Base-by-base conservation (phyloP, 257 asterid species). In the Paraleonurus japonicus region DNA sequence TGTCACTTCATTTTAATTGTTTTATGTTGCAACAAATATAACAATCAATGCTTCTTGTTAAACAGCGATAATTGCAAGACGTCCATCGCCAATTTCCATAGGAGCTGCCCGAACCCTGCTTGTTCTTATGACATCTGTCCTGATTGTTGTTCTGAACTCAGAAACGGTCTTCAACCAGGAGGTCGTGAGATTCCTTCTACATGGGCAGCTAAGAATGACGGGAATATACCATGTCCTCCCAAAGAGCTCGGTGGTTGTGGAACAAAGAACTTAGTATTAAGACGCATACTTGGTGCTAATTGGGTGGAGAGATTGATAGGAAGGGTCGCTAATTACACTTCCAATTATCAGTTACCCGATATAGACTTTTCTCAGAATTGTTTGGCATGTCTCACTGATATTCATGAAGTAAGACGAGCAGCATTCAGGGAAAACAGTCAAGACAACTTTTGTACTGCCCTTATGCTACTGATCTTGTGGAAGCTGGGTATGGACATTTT, bases 51-150 rank as follows among this genome's bases (percentile, higher is more conserved):
- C 65, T 79, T 27, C 72, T 73, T 73, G 65, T 72, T 77, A 27
- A 62, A 79, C 96, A 90, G 97, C 74, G 87, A 90, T 73, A 87
- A 72, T 75, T 90, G 97, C 94, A 87, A 81, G 76, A 87, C 95
- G 64, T 90, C 97, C 61, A 85, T 90, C 17, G 87, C 80, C 73
- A 88, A 90, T 81, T 85, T 88, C 78, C 96, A 88, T 32, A 80
- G 97, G 77, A 85, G 90, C 82, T 88, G 97, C 71, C 81, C 81
- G 20, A 89, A 85, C 79, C 74, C 82, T 23, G 79, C 71, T 39
- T 90, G 97, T 76, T 72, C 87, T 16, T 88, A 79, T 47, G 96
- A 90, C 19, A 69, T 90, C 76, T 88, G 97, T 78, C 84, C 89
- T 62, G 84, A 80, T 80, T 90, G 97, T 54, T 90, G 97, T 65